These are phyloP conservation scores for Tolypocladium paradoxum DNA, from an alignment of 2,329 filamentous ascomycete genomes.

Conservation along the genomic window DNA sequence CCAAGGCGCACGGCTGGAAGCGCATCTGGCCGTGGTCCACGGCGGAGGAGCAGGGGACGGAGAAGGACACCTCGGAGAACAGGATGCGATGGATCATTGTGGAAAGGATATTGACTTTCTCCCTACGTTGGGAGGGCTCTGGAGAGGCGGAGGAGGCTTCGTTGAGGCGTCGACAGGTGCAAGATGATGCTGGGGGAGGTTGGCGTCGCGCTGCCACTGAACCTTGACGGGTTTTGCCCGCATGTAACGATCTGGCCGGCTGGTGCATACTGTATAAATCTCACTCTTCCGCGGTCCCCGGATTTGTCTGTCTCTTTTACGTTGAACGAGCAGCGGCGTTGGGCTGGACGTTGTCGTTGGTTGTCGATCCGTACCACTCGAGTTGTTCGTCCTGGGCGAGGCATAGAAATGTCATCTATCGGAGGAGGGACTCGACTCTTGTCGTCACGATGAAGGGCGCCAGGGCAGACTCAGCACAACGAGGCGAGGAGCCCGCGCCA, in stretches of 20 bases:
- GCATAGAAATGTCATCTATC: too few species aligned
- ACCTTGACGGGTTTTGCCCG: background rate
- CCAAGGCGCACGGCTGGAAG: slow-evolving; percentile 17
- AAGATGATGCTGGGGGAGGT: background rate
- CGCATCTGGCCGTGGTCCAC: slow-evolving; percentile 22
- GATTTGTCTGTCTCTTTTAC: background rate
- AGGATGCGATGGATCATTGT: slow-evolving; percentile 27
- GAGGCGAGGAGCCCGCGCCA: too few species aligned
- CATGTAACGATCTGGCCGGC: too few species aligned
- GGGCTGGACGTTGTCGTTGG: too few species aligned
- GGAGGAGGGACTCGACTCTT: too few species aligned
- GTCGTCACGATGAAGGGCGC: too few species aligned
- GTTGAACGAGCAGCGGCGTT: background rate
- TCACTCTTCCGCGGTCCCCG: background rate
- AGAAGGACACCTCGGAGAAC: slow-evolving; percentile 17
- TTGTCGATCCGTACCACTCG: background rate
- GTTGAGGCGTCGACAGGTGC: slow-evolving; percentile 4
- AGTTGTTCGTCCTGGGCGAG: too few species aligned
- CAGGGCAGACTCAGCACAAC: too few species aligned
- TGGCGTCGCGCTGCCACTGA: background rate
- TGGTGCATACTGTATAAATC: background rate
- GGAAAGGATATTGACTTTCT: slow-evolving; percentile 26
- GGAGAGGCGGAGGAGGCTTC: slow-evolving; percentile 14
- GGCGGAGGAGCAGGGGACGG: slow-evolving; percentile 12
- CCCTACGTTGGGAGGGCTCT: slow-evolving; percentile 22